Evolutionary conservation across 2,329 filamentous ascomycete genomes (phyloP), one percentile per base, ranked within the genome.

Genomic region (Talaromyces sp.): DNA sequence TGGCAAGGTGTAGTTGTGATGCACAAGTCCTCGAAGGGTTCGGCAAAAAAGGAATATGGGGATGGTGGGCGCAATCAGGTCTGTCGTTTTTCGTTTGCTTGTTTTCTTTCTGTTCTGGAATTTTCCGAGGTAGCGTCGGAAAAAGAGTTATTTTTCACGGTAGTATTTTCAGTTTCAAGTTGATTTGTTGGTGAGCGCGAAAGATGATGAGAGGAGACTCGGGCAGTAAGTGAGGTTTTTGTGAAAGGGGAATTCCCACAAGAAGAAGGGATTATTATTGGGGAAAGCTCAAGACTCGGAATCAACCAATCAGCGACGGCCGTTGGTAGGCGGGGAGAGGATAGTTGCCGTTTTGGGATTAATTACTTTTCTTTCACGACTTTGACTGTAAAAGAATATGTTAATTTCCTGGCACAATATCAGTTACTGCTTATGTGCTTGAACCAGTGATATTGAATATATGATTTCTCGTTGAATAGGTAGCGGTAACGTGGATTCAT

Each of bases 241-340:
- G 43, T 50, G 22, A 41, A 35, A 15, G 48, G 36, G 41, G 53
- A 48, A 48, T 31, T 56, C 43, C 17, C 53, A 55, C 40, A 46
- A 13, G 53, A 22, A 53, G 17, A 13, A 37, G n/a, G 22, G 17
- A 31, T n/a, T n/a, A 33, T 21, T 48, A 48, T 33, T 36, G 33
- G 41, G 45, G 45, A 41, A 50, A 56, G 54, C 54, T 56, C 53
- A 17, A 36, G 35, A 17, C n/a, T 10, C 7, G 10, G 3, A 10
- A 40, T 56, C 28, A 33, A 50, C 54, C 54, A 56, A 56, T 56
- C 54, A 56, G 41, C 35, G 35, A 15, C 43, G 35, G 15, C 36
- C 22, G 54, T 36, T 35, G 17, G 19, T 13, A 40, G 53, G 53
- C 39, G 53, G 53, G 41, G 41, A 56, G 33, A 22, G 13, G 2